phyloP scores from a whole-genome alignment of 495 filamentous ascomycete genomes.

The Pyrenula aspistea region DNA sequence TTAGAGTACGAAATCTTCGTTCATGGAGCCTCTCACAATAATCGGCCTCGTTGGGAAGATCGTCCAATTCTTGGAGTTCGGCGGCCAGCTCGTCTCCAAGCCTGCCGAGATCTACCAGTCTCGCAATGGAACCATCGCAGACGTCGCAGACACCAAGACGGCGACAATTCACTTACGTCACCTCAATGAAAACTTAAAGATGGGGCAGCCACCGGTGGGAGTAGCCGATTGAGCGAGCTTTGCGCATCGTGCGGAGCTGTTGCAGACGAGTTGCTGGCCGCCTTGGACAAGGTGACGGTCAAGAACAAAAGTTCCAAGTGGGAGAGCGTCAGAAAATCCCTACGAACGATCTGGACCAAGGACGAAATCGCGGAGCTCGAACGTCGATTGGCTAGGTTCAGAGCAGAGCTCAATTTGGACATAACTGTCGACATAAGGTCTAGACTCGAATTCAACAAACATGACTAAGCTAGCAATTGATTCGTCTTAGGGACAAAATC shows the following conservation, averaged over 20 bases:
- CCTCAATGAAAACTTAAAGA: slow-evolving; percentile 12
- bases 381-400: not conserved
- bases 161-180: slow-evolving; percentile 5
- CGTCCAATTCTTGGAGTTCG: slow-evolving; percentile 26
- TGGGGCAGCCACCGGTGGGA: slow-evolving; percentile 6
- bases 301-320: slow-evolving; percentile 5
- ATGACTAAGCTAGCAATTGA: not conserved
- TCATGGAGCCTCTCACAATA: slow-evolving; percentile 28
- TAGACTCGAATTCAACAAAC: not conserved
- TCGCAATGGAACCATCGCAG: slow-evolving; percentile 8
- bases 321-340: slow-evolving; percentile 2
- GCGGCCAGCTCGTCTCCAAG: slow-evolving; percentile 14
- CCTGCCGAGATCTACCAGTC: slow-evolving; percentile 17
- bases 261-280: slow-evolving; percentile 4
- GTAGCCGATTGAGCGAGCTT: slow-evolving; percentile 1
- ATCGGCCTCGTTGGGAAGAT: slow-evolving; percentile 24
- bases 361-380: not conserved
- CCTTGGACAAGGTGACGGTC: not conserved
- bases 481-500: not conserved
- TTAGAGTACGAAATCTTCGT: not conserved
- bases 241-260: not conserved
- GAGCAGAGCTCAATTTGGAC: not conserved
- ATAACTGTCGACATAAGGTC: not conserved
- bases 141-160: slow-evolving; percentile 7
- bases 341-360: not conserved